Percentiles rank a stretch among this genome's conserved stretches.
Evolutionary conservation across 2,329 filamentous ascomycete species (phyloP).

Genomic region (Akanthomyces uredinophilus): DNA sequence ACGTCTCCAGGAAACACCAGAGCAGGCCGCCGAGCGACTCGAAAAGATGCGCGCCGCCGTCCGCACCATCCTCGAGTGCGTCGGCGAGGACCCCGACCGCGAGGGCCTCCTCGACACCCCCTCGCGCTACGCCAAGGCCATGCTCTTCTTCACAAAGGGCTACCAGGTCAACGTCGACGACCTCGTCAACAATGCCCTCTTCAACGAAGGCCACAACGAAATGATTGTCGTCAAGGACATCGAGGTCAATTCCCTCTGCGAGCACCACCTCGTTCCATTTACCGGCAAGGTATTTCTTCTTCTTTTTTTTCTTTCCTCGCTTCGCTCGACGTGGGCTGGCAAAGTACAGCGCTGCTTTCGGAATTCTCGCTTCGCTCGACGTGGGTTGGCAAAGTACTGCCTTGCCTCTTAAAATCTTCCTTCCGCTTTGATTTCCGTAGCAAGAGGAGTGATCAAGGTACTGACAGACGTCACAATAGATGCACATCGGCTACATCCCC

Average conservation of each 20-base stretch:
- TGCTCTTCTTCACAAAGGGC: conserved; percentile 93
- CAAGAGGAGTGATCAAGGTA: too few species aligned
- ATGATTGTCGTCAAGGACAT: conserved; percentile 98
- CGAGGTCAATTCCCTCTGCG: conserved; percentile 88
- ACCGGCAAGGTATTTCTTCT: conserved; percentile 67
- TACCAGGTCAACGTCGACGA: conserved; percentile 92
- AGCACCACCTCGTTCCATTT: conserved; percentile 96
- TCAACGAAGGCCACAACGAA: conserved; percentile 95
- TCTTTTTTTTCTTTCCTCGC: conserved; percentile 14
- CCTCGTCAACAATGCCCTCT: conserved; percentile 89
- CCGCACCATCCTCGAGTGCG: conserved; percentile 61
- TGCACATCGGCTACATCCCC: conserved; percentile 99
- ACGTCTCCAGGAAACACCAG: conserved; percentile 50
- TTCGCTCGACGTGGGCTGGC: background rate
- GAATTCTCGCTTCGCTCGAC: background rate
- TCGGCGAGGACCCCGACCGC: conserved; percentile 63
- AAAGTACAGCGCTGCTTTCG: too few species aligned
- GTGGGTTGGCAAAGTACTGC: background rate
- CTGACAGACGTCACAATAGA: conserved; percentile 46
- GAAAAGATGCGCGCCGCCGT: conserved; percentile 58
- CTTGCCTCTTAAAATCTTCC: too few species aligned
- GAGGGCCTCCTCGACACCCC: conserved; percentile 65
- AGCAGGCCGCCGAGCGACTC: conserved; percentile 43
- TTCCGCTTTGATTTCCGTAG: too few species aligned
- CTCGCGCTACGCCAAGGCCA: conserved; percentile 85